These are phyloP conservation scores for Echria macrotheca DNA, from an alignment of 495 filamentous ascomycete species.

Conservation along the genomic window DNA sequence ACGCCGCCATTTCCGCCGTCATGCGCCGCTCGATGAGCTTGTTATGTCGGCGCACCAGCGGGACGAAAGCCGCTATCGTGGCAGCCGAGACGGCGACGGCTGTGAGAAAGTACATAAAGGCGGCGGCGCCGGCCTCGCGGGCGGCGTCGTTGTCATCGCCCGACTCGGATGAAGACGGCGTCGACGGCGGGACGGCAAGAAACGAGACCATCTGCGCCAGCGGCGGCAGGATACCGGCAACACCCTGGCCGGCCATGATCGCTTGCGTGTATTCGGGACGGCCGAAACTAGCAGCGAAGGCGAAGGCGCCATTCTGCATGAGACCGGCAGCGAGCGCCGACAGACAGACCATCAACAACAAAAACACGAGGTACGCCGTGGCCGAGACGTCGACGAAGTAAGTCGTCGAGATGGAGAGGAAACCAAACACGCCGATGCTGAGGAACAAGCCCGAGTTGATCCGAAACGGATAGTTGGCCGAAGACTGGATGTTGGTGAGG, in stretches of 20 bases:
- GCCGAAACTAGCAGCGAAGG: slow-evolving; percentile 81
- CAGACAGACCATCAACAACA: slow-evolving; percentile 76
- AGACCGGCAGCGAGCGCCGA: slow-evolving; percentile 75
- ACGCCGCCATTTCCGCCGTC: slow-evolving; percentile 28
- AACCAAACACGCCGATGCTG: slow-evolving; percentile 63
- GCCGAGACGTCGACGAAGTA: slow-evolving; percentile 55
- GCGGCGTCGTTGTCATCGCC: slow-evolving; percentile 4
- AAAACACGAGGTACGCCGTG: slow-evolving; percentile 66
- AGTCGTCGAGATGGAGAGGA: slow-evolving; percentile 76
- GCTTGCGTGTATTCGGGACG: slow-evolving; percentile 84
- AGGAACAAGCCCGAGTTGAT: slow-evolving; percentile 69
- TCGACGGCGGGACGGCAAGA: slow-evolving; percentile 53
- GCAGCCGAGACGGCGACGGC: slow-evolving; percentile 60
- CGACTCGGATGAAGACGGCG: background rate
- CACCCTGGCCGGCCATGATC: slow-evolving; percentile 91
- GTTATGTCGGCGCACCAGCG: slow-evolving; percentile 42
- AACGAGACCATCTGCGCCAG: slow-evolving; percentile 81
- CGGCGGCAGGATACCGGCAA: slow-evolving; percentile 87
- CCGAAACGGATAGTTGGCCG: slow-evolving; percentile 77
- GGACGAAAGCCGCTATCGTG: slow-evolving; percentile 52
- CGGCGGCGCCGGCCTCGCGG: slow-evolving; percentile 51
- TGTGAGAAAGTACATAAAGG: slow-evolving; percentile 87
- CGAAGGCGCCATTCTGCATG: slow-evolving; percentile 91
- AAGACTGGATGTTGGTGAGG: slow-evolving; percentile 71
- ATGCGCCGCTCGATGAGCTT: slow-evolving; percentile 37